These are phyloP conservation scores for Pterothamnion heteromorphum DNA, from an alignment of 31 red algal species.

Conservation along the genomic window DNA sequence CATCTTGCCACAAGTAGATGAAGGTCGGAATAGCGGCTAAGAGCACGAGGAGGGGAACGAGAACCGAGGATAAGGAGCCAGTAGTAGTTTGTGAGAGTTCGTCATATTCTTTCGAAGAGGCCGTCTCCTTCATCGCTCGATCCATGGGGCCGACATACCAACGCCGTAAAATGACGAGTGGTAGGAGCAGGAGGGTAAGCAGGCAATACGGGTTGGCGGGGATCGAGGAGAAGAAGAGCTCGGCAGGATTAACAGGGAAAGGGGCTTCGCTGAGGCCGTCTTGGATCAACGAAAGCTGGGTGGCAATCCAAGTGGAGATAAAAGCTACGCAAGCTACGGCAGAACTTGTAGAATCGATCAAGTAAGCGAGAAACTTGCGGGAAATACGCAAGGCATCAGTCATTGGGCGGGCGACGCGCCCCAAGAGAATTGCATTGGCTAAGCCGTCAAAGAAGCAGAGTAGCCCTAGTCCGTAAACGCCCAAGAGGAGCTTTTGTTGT, in stretches of 20 bases:
- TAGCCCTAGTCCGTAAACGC: neutral
- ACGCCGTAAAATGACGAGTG: neutral
- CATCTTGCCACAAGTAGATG: neutral
- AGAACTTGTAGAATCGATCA: neutral
- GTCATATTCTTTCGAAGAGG: neutral
- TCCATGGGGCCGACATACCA: neutral
- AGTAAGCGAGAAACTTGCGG: neutral
- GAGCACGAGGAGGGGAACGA: neutral
- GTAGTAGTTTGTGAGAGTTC: neutral
- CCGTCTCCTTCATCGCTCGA: neutral
- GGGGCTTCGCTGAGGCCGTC: neutral
- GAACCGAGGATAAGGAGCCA: neutral
- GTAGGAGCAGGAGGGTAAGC: neutral
- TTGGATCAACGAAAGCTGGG: neutral
- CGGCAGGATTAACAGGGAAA: neutral
- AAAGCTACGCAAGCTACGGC: conserved; percentile 3
- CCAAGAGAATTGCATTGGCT: conserved; percentile 7
- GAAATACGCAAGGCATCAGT: neutral
- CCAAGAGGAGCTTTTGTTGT: neutral
- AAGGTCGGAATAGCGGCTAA: neutral
- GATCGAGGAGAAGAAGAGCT: neutral
- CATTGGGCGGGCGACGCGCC: neutral
- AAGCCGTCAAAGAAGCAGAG: conserved; percentile 25
- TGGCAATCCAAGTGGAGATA: conserved; percentile 33
- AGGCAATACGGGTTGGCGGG: neutral